Conservation (phyloP, 495 filamentous ascomycete species). For the Apodospora peruviana region DNA sequence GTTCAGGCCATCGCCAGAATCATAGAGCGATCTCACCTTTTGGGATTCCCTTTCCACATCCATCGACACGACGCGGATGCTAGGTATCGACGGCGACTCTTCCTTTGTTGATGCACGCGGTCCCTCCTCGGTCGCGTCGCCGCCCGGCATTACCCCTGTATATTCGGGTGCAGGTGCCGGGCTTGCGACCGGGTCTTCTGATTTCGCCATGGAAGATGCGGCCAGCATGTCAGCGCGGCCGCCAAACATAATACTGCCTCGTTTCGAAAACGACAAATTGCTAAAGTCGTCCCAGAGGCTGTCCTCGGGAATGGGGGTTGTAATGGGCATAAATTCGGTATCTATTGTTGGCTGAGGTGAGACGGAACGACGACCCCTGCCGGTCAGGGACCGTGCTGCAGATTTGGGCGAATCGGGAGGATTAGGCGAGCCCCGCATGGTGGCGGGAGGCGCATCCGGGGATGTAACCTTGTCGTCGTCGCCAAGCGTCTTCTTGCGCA, state of each 20-base stretch:
- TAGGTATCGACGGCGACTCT: conserved; percentile 26
- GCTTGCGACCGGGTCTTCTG: not conserved
- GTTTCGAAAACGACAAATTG: conserved; percentile 49
- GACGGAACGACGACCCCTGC: conserved; percentile 18
- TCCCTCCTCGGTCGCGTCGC: conserved; percentile 4
- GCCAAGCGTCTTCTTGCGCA: conserved; percentile 31
- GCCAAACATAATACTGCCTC: conserved; percentile 62
- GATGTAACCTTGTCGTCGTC: conserved; percentile 21
- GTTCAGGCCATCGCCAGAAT: conserved; percentile 59
- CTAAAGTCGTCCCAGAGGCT: conserved; percentile 46
- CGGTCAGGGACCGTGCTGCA: conserved; percentile 11
- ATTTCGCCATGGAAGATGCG: conserved; percentile 7
- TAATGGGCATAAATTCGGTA: conserved; percentile 37
- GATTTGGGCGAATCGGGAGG: conserved; percentile 12
- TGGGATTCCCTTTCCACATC: conserved; percentile 82
- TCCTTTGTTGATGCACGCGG: conserved; percentile 4
- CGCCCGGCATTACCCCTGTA: not conserved
- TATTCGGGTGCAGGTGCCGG: not conserved
- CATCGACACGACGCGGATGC: conserved; percentile 57
- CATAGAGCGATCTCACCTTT: conserved; percentile 89
- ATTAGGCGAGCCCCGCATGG: conserved; percentile 15
- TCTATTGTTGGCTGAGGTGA: conserved; percentile 9
- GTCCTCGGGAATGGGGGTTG: conserved; percentile 47
- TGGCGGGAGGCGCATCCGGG: conserved; percentile 8
- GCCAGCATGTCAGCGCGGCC: conserved; percentile 33